Evolutionary conservation across 2,329 filamentous ascomycete genomes (phyloP).

Genomic region (Fusarium mexicanum): DNA sequence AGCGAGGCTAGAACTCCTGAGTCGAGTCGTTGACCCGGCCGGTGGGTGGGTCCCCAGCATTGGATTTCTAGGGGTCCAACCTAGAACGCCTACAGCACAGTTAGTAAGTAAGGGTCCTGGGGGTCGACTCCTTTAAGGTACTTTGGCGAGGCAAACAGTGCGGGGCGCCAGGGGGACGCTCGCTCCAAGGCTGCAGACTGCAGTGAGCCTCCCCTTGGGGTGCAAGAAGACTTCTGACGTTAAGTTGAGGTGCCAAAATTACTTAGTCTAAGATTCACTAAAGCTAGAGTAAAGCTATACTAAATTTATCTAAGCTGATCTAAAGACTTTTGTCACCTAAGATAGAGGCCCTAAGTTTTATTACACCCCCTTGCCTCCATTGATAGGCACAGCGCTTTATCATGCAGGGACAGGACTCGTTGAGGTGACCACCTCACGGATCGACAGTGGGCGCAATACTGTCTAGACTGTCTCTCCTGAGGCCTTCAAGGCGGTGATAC

Average conservation of each 20-base stretch:
- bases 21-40: constrained; percentile 29
- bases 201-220: not conserved
- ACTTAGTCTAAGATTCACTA: no score
- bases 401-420: not conserved
- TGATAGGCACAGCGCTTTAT: constrained; percentile 10
- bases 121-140: constrained; percentile 17
- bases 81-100: not conserved
- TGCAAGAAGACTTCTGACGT: no score
- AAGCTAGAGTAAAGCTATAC: no score
- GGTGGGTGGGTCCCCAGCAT: constrained; percentile 21
- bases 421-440: constrained; percentile 2
- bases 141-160: constrained; percentile 38
- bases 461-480: constrained; percentile 17
- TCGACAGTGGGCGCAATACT: constrained; percentile 11
- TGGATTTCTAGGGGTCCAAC: constrained; percentile 31
- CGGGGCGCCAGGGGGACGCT: constrained; percentile 10
- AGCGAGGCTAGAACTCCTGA: constrained; percentile 30
- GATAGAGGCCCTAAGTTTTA: no score
- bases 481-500: constrained; percentile 20
- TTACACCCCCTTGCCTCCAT: not conserved
- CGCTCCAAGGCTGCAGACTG: constrained; percentile 16
- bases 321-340: no score
- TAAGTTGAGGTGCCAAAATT: no score
- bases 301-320: no score
- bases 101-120: not conserved